Percentiles rank a stretch among this genome's conserved stretches.
Conservation (phyloP, 495 filamentous ascomycete species). For the Staphylotrichum tortipilum region DNA sequence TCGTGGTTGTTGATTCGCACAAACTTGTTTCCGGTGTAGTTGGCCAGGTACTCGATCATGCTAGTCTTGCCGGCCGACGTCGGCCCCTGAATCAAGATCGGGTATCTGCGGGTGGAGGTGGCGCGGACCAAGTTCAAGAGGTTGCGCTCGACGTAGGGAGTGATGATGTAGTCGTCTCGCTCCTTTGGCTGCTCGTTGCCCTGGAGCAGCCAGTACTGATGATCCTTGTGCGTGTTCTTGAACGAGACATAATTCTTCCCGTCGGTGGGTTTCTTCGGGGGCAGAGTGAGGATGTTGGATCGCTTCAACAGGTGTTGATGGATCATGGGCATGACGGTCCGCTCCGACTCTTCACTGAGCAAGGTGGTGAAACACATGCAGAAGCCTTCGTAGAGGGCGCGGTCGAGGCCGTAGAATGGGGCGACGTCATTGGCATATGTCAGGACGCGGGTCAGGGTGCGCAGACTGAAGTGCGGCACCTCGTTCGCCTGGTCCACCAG, state of each 20-base stretch:
- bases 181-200: conserved; percentile 58
- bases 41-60: conserved; percentile 97
- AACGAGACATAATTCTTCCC: conserved; percentile 76
- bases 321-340: conserved; percentile 67
- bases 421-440: conserved; percentile 78
- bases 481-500: conserved; percentile 91
- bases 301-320: conserved; percentile 63
- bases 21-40: conserved; percentile 91
- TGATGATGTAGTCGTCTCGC: conserved; percentile 88
- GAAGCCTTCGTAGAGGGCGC: conserved; percentile 89
- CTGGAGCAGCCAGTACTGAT: conserved; percentile 85
- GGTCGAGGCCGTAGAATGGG: conserved; percentile 75
- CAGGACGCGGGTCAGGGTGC: conserved; percentile 85
- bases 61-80: conserved; percentile 97
- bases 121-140: conserved; percentile 88
- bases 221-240: conserved; percentile 45
- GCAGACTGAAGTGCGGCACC: conserved; percentile 88
- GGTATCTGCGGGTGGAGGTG: conserved; percentile 82
- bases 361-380: conserved; percentile 96
- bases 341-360: conserved; percentile 68
- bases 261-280: conserved; percentile 65
- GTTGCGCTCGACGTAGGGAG: conserved; percentile 88
- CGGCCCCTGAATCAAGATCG: conserved; percentile 92
- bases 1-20: conserved; percentile 99
- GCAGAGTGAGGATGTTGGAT: conserved; percentile 62